phyloP scores from a whole-genome alignment of 371 early-diverging fungal species.

The Actinomortierella ambigua region DNA sequence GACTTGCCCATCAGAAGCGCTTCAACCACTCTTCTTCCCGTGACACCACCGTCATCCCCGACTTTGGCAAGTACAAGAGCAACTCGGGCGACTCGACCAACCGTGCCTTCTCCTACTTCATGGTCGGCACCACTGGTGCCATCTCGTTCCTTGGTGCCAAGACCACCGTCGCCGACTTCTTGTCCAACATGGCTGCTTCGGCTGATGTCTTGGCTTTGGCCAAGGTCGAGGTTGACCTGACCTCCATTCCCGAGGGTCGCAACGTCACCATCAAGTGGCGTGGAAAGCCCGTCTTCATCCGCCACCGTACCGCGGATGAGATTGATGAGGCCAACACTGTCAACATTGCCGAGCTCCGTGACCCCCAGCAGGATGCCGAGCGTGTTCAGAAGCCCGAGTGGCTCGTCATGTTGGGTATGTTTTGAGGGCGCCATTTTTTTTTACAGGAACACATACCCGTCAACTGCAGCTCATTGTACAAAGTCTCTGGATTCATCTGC shows the following conservation, averaged over 20 bases:
- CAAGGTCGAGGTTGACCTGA: conserved; percentile 94
- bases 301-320: conserved; percentile 95
- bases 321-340: conserved; percentile 93
- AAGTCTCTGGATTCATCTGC: too few relatives aligned
- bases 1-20: conserved; percentile 54
- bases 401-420: conserved; percentile 87
- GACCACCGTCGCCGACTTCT: conserved; percentile 89
- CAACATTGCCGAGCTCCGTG: conserved; percentile 79
- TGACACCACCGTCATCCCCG: conserved; percentile 66
- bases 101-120: conserved; percentile 89
- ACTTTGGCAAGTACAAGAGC: conserved; percentile 69
- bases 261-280: conserved; percentile 98
- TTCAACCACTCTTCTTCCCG: conserved; percentile 49
- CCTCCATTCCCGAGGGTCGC: conserved; percentile 94
- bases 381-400: conserved; percentile 94
- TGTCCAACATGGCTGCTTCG: conserved; percentile 92
- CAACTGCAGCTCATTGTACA: too few relatives aligned
- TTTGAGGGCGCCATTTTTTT: neutral
- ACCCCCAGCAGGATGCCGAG: conserved; percentile 92
- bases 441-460: too few relatives aligned
- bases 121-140: conserved; percentile 92
- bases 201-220: conserved; percentile 98
- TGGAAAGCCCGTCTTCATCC: conserved; percentile 98
- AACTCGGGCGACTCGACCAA: conserved; percentile 68
- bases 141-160: conserved; percentile 89